Base-by-base conservation (phyloP, 2,329 filamentous ascomycete genomes). In the Ploettnerulaceae sp. region DNA sequence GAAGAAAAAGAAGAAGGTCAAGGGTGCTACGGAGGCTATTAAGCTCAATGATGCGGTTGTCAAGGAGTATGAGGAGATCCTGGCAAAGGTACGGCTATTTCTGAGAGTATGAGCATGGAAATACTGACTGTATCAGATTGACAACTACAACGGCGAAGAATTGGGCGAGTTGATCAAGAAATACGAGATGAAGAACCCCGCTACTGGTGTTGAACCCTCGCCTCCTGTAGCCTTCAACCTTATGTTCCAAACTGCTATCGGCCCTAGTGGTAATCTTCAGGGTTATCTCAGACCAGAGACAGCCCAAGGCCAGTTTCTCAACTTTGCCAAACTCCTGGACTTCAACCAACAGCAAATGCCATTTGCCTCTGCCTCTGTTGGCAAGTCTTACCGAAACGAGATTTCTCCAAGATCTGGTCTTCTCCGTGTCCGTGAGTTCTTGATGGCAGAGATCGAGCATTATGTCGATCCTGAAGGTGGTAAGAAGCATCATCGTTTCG, bases 401-500 rank as follows among this genome's bases (percentile, higher is more conserved):
- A 96, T 98, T 59, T 96, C 93, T 0, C 93, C 93, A 7, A 81
- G 93, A 46, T 81, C 88, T 54, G 93, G 93, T 69, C 81, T 98
- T 31, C 72, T 98, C 48, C 86, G 93, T 59, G 93, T 98, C 33
- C 87, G 93, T 60, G 93, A 98, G 68, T 97, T 98, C 71, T 71
- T 96, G 60, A 97, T 98, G 93, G 93, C 91, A 18, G 93, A 98
- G 71, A 95, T 98, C 59, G 93, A 98, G 73, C 93, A 98, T 69
- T 98, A 88, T 64, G 93, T 98, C 57, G 93, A 98, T 62, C 93
- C 93, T 8, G 76, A 93, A 62, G 82, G 89, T 64, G 89, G 89
- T 69, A 98, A 98, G 81, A 94, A 93, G 71, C 93, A 98, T 67
- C 71, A 77, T 42, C 85, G 90, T 47, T 98, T 98, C 69, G 70